Conservation (phyloP, 345 rosid genomes). For the Hibiscus mutabilis region DNA sequence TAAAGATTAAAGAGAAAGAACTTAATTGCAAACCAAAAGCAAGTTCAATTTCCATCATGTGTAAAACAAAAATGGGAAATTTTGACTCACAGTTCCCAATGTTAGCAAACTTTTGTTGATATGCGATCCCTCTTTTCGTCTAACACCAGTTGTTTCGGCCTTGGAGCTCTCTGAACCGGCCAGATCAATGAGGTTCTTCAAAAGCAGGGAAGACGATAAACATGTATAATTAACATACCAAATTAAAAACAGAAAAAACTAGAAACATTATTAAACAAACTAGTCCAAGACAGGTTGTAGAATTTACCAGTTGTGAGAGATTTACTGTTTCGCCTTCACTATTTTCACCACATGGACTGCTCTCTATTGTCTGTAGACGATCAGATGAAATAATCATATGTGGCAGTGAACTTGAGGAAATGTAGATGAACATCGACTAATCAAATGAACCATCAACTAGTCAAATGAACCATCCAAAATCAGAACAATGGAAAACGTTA, state of each 20-base stretch:
- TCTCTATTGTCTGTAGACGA: conserved; percentile 71
- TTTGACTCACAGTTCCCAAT: conserved; percentile 85
- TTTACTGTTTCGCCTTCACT: conserved; percentile 80
- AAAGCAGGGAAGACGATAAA: background rate
- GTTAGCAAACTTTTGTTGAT: conserved; percentile 96
- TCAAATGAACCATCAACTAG: background rate
- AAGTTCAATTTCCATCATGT: background rate
- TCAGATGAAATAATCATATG: conserved; percentile 12
- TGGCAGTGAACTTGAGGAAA: conserved; percentile 10
- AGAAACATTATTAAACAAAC: conserved; percentile 16
- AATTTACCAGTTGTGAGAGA: conserved; percentile 90
- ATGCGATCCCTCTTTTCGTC: conserved; percentile 97
- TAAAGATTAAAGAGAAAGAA: conserved; percentile 2
- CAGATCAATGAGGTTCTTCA: conserved; percentile 91
- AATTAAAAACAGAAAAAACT: background rate
- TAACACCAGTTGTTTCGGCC: conserved; percentile 89
- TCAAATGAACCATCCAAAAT: conserved; percentile 3
- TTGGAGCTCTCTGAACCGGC: conserved; percentile 99
- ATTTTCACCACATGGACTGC: conserved; percentile 77
- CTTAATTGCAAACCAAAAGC: background rate
- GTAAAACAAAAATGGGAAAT: conserved; percentile 15
- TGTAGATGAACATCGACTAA: background rate
- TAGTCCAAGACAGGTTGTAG: conserved; percentile 21
- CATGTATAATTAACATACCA: background rate
- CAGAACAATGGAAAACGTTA: conserved; percentile 1